Base-by-base conservation (phyloP, 768 basidiomycete species). In the Termitomyces titanicus region DNA sequence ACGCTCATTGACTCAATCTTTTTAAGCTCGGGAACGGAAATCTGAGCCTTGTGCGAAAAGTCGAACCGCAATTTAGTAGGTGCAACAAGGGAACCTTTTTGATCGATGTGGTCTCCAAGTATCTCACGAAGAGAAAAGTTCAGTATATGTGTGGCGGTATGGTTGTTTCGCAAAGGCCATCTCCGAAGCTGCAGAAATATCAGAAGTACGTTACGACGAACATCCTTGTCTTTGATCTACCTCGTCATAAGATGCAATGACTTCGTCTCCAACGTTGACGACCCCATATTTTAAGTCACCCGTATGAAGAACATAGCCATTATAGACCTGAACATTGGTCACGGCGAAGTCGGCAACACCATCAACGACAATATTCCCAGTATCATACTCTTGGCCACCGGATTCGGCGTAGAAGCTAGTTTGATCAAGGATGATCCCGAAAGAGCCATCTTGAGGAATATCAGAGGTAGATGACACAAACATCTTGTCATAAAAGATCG, bases 331-430 rank as follows among this genome's bases (percentile, higher is more conserved):
- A 8, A 96, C 94, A 63, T 98, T 90, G 44, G 82, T 83, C 47
- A 99, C 97, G 66, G 91, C 86, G 68, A 98, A 99, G 69, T 97
- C 94, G 33, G 91, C 87, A 57, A 84, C 76, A 39, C 88, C 95
- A 59, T 97, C 96, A 51, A 98, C 89, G 25, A 94, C 85, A 60
- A 99, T 92, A 63, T 88, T 91, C 52, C 97, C 97, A 0, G 92
- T 98, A 68, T 99, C 97, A 64, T 91, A 85, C 72, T 98, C 96
- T 68, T 99, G 97, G 25, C 97, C 97, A 64, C 97, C 97, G 35
- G 93, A 81, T 73, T 99, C 97, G 7, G 97, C 95, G 60, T 99
- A 99, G 72, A 98, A 98, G 73, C 88, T 93, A 3, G 97, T 98
- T 43, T 81, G 81, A 73, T 98, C 92, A 47, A 99, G 85, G 27